A percentile compares a stretch with the other conserved stretches of the same genome.
Evolutionary conservation across 192 early-diverging fungal species (phyloP).

Genomic region (Backusella sp.): DNA sequence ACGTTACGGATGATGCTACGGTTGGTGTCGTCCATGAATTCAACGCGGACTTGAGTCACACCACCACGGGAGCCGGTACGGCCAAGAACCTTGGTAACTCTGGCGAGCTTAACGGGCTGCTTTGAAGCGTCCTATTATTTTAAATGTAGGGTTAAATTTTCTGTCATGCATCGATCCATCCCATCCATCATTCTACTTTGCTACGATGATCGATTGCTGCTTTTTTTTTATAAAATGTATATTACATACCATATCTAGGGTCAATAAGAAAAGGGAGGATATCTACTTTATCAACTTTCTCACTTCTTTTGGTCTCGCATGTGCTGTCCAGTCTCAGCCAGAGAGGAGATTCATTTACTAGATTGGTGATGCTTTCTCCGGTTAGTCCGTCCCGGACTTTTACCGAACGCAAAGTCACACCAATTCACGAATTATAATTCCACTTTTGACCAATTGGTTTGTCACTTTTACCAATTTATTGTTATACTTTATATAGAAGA

Average conservation of each 20-base stretch:
- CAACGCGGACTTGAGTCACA: slow-evolving; percentile 99
- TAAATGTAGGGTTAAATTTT: background rate
- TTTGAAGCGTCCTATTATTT: slow-evolving; percentile 37
- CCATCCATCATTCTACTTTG: slow-evolving; percentile 18
- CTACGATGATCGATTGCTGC: background rate
- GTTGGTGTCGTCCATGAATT: slow-evolving; percentile 93
- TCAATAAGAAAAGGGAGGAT: slow-evolving; percentile 20
- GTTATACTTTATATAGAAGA: background rate
- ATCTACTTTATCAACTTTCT: background rate
- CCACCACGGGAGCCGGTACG: slow-evolving; percentile 99
- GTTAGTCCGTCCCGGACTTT: background rate
- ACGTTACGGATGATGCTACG: slow-evolving; percentile 99
- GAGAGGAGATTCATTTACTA: slow-evolving; percentile 10
- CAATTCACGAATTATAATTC: background rate
- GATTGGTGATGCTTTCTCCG: background rate
- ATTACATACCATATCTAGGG: slow-evolving; percentile 8
- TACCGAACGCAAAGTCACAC: background rate
- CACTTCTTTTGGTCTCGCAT: slow-evolving; percentile 1
- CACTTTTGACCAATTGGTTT: no score
- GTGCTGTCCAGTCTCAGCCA: background rate
- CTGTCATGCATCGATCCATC: background rate
- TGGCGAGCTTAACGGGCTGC: slow-evolving; percentile 83
- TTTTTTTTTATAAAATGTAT: background rate
- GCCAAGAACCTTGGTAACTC: slow-evolving; percentile 95
- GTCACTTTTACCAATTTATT: no score